Evolutionary conservation across 1,284 basidiomycete genomes (phyloP).

Genomic region (Moniliophthora roreri): DNA sequence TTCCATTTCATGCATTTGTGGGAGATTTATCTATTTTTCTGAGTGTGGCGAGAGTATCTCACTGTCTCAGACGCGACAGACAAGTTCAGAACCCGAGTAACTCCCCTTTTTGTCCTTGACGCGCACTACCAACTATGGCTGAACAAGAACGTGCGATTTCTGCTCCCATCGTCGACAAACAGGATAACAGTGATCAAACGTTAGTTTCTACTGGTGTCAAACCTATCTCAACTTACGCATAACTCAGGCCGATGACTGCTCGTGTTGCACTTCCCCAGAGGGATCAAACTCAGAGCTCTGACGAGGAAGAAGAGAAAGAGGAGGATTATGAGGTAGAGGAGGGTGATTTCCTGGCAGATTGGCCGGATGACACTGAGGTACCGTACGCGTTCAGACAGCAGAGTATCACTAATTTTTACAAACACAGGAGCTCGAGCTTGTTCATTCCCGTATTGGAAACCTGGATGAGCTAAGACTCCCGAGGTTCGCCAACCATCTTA

Average conservation of each 20-base stretch:
- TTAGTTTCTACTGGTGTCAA: no score
- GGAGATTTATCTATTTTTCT: no score
- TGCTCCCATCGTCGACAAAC: no score
- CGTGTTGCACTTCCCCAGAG: conserved; percentile 24
- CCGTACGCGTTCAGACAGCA: conserved; percentile 16
- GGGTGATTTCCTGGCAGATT: conserved; percentile 52
- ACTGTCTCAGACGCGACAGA: no score
- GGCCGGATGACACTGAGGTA: conserved; percentile 72
- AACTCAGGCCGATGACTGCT: not conserved
- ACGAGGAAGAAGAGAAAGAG: conserved; percentile 44
- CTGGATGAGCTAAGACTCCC: conserved; percentile 66
- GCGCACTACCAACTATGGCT: no score
- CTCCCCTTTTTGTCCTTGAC: no score
- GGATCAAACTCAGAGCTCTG: conserved; percentile 38
- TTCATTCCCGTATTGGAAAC: conserved; percentile 77
- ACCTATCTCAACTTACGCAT: not conserved
- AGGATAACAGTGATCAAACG: not conserved
- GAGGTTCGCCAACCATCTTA: conserved; percentile 70
- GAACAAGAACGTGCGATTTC: no score
- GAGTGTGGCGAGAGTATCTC: no score
- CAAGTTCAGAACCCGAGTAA: no score
- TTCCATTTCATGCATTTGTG: no score
- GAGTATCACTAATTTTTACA: conserved; percentile 9
- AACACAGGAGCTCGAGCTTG: conserved; percentile 79
- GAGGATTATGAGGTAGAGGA: conserved; percentile 41